A percentile compares a stretch with the other conserved stretches of the same genome.
Conservation (phyloP, 208 protist species). For the Trypanosoma congolense region DNA sequence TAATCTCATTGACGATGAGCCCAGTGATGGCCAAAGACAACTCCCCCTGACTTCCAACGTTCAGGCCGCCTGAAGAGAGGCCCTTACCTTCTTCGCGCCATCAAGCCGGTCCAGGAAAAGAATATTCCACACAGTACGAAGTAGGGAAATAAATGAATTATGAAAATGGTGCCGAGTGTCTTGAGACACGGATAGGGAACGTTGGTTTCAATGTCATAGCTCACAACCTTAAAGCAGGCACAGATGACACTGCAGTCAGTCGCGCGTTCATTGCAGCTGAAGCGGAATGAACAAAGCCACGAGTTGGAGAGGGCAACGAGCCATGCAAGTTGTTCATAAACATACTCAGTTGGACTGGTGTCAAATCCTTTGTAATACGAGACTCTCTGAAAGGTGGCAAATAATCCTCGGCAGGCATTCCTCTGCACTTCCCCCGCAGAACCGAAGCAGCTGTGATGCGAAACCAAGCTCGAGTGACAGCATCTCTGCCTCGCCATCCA, state of each 20-base stretch:
- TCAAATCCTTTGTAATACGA: no score
- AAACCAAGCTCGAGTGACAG: conserved; percentile 43
- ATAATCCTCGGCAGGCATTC: conserved; percentile 11
- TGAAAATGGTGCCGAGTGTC: conserved; percentile 17
- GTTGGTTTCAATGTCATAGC: conserved; percentile 5
- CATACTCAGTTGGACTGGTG: no score
- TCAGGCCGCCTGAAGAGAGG: conserved; percentile 6
- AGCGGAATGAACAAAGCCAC: conserved; percentile 16
- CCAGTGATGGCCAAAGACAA: conserved; percentile 4
- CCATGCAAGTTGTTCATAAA: conserved; percentile 23
- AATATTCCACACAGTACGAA: conserved; percentile 17
- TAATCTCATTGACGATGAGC: conserved; percentile 19
- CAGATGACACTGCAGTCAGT: conserved; percentile 10
- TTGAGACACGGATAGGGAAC: conserved; percentile 1
- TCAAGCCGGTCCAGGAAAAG: conserved; percentile 12
- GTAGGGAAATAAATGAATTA: conserved; percentile 14
- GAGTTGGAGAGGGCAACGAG: conserved; percentile 18
- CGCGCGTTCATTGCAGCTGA: conserved; percentile 3
- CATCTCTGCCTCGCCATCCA: conserved; percentile 41
- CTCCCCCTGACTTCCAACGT: conserved; percentile 9
- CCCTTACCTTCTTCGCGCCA: conserved; percentile 12
- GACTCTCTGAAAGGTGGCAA: background rate
- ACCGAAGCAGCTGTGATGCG: conserved; percentile 28
- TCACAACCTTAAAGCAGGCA: conserved; percentile 15
- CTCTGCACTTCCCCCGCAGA: conserved; percentile 32